A percentile compares a stretch with the other conserved stretches of the same genome.
phyloP scores from a whole-genome alignment of 2,329 filamentous ascomycete genomes.

The Fusarium brevicatenulatum region DNA sequence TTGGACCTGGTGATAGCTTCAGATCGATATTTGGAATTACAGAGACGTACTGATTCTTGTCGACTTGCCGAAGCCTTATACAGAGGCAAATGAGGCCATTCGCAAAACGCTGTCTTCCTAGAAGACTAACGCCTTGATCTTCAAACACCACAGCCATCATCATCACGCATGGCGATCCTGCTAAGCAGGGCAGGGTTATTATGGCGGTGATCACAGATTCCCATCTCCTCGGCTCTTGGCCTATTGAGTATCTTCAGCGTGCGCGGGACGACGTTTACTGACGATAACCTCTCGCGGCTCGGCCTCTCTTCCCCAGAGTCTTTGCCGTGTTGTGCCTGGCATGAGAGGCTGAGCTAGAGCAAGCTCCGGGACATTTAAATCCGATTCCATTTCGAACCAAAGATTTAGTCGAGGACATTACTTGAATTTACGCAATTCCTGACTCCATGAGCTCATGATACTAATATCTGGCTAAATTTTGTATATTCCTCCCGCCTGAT shows the following conservation, averaged over 20 bases:
- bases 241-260: not conserved
- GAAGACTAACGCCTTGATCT: conserved; percentile 17
- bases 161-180: not conserved
- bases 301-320: not conserved
- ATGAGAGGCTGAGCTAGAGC: conserved; percentile 2
- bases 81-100: not conserved
- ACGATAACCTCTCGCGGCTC: conserved; percentile 10
- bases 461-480: not conserved
- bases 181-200: not conserved
- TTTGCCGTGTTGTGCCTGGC: conserved; percentile 4
- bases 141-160: not conserved
- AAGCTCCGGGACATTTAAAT: not conserved
- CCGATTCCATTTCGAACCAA: not conserved
- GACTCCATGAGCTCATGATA: not conserved
- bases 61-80: not conserved
- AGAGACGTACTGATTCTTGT: not conserved
- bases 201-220: not conserved
- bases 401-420: too few species aligned
- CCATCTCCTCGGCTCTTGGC: not conserved
- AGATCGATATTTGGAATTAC: conserved; percentile 15
- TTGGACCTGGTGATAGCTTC: not conserved
- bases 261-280: conserved; percentile 6
- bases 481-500: too few species aligned
- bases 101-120: not conserved
- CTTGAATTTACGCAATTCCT: not conserved